A percentile compares a stretch with the other conserved stretches of the same genome.
These are phyloP conservation scores for Cordyceps fumosorosea DNA, from an alignment of 2,329 filamentous ascomycete species.

Conservation along the genomic window DNA sequence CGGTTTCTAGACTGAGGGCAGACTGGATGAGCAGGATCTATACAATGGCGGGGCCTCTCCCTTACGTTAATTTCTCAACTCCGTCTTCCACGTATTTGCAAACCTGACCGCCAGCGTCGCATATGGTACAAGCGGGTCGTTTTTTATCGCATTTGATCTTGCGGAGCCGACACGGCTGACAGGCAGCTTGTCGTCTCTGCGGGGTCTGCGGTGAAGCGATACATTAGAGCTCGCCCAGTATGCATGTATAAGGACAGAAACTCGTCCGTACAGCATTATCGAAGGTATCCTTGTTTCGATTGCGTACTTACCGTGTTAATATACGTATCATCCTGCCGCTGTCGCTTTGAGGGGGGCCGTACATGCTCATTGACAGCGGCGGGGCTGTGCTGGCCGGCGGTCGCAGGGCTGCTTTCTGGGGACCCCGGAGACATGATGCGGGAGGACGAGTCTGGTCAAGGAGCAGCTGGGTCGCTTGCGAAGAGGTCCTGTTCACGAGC, in stretches of 20 bases:
- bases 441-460: neutral
- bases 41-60: neutral
- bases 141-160: constrained; percentile 19
- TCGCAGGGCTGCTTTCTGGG: neutral
- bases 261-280: neutral
- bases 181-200: constrained; percentile 16
- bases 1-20: constrained; percentile 15
- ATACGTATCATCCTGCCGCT: neutral
- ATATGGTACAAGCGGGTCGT: constrained; percentile 16
- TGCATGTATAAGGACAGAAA: neutral
- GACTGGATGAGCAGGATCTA: neutral
- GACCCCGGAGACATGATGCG: constrained; percentile 2
- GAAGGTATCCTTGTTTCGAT: neutral
- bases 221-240: neutral
- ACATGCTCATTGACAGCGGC: neutral
- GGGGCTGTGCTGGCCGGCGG: neutral
- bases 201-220: neutral
- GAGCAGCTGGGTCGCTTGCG: neutral
- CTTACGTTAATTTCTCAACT: constrained; percentile 17
- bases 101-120: constrained; percentile 13
- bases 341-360: constrained; percentile 1
- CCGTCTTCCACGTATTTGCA: constrained; percentile 17
- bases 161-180: constrained; percentile 16
- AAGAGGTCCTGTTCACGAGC: neutral
- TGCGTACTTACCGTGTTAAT: neutral